Conservation (phyloP, 768 basidiomycete genomes). For the Sutorius australiensis region DNA sequence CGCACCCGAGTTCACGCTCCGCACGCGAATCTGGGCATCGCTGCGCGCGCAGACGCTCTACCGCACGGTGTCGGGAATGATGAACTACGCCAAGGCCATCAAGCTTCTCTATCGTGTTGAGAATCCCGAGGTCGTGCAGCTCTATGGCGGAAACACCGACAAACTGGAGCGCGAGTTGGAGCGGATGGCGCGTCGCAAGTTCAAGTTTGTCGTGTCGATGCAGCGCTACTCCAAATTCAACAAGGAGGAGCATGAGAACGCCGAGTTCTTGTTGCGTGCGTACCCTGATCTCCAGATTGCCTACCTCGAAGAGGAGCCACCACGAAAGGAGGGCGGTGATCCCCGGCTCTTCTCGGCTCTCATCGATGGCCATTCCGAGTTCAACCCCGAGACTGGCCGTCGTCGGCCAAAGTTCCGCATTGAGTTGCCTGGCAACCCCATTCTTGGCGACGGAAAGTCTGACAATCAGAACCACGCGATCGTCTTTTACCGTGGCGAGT, state of each 20-base stretch:
- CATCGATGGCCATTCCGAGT: slow-evolving; percentile 98
- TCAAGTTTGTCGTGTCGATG: slow-evolving; percentile 99
- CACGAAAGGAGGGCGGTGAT: slow-evolving; percentile 92
- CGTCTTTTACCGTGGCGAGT: slow-evolving; percentile 99
- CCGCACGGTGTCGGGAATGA: slow-evolving; percentile 98
- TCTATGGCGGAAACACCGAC: slow-evolving; percentile 97
- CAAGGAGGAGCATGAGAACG: slow-evolving; percentile 99
- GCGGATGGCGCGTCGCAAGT: slow-evolving; percentile 96
- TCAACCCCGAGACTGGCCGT: slow-evolving; percentile 82
- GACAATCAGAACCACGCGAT: slow-evolving; percentile 99
- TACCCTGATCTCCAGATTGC: slow-evolving; percentile 99
- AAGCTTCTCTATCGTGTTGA: slow-evolving; percentile 99
- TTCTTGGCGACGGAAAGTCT: slow-evolving; percentile 97
- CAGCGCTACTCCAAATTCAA: slow-evolving; percentile 99
- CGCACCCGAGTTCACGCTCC: slow-evolving; percentile 95
- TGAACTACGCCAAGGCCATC: slow-evolving; percentile 99
- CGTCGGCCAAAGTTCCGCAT: slow-evolving; percentile 96
- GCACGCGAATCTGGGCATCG: slow-evolving; percentile 99
- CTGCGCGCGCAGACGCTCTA: slow-evolving; percentile 98
- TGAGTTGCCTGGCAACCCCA: slow-evolving; percentile 97
- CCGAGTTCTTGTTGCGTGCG: slow-evolving; percentile 94
- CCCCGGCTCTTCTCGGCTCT: slow-evolving; percentile 92
- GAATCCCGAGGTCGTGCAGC: slow-evolving; percentile 97
- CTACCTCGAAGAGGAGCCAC: slow-evolving; percentile 93
- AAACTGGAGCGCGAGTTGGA: slow-evolving; percentile 94